These are phyloP conservation scores for Penicillium verhagenii DNA, from an alignment of 495 filamentous ascomycete genomes.

Conservation along the genomic window DNA sequence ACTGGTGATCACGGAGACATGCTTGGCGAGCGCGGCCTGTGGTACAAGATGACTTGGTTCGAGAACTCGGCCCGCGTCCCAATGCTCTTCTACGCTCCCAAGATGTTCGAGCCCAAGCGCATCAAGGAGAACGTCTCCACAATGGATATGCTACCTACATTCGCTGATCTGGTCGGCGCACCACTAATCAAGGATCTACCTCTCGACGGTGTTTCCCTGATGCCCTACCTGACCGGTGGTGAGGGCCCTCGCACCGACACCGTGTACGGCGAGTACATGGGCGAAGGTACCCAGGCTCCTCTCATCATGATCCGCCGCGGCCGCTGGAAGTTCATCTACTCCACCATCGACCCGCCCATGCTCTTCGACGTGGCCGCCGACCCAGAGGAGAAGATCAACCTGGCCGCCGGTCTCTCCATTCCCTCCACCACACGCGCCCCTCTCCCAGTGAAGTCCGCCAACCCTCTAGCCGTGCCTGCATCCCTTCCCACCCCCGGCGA, in stretches of 20 bases:
- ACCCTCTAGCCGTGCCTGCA: constrained; percentile 13
- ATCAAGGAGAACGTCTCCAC: constrained; percentile 79
- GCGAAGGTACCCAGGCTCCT: constrained; percentile 80
- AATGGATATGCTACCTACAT: constrained; percentile 79
- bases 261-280: constrained; percentile 85
- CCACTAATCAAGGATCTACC: constrained; percentile 61
- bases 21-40: constrained; percentile 84
- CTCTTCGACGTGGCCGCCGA: constrained; percentile 73
- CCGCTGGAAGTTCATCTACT: constrained; percentile 79
- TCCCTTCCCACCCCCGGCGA: constrained; percentile 42
- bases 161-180: constrained; percentile 74
- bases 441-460: constrained; percentile 13
- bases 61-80: constrained; percentile 82
- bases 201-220: constrained; percentile 72
- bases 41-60: constrained; percentile 95
- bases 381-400: constrained; percentile 70
- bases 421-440: constrained; percentile 14
- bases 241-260: constrained; percentile 60
- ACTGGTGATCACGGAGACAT: constrained; percentile 90
- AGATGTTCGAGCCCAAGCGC: constrained; percentile 62
- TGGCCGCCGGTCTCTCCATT: constrained; percentile 48
- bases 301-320: constrained; percentile 89
- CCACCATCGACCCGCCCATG: constrained; percentile 74
- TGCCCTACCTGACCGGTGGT: constrained; percentile 65
- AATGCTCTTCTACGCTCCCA: constrained; percentile 71